Evolutionary conservation across 345 rosid species (phyloP), one percentile per base, ranked within the genome.

Genomic region (Dipteronia sinensis): DNA sequence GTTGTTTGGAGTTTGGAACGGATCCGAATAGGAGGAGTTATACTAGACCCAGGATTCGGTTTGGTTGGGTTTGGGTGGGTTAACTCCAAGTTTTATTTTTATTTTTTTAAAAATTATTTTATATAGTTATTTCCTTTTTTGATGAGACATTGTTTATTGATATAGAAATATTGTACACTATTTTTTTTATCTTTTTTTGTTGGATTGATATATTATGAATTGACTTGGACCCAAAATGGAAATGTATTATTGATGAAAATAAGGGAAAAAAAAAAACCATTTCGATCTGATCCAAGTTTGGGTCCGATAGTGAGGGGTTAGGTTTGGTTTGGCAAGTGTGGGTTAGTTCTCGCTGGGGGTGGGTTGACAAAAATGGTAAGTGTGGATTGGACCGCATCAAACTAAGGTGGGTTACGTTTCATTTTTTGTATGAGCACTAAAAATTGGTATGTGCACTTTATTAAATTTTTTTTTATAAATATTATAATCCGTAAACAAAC

Each of bases 1-100:
- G 31, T 34, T 16, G 38, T 34, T 34, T 23, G 80, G n/a, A 67
- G 66, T 9, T 44, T 71, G 77, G 85, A 74, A 44, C 55, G 74
- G 86, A 82, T 78, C 87, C 87, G 86, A 75, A 81, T 62, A 27
- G 20, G 44, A 6, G 64, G 27, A n/a, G 7, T 10, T n/a, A 23
- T 16, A 63, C 7, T 46, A 25, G 17, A 74, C 61, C 77, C 77
- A 64, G 77, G 78, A 53, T 69, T 61, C 53, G 61, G 61, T 40
- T 58, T 62, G 25, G 10, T 64, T 61, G 53, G 61, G 53, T 42
- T 61, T 59, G 67, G 76, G 22, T 46, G 82, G 86, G 59, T 73
- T 61, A 47, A 64, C 10, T 29, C 23, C 22, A 6, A 25, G 10
- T 58, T 66, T 34, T 71, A 6, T 22, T 16, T n/a, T 5, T 10